Evolutionary conservation across 257 asterid species (phyloP).

Genomic region (Solanum sparsipilum): DNA sequence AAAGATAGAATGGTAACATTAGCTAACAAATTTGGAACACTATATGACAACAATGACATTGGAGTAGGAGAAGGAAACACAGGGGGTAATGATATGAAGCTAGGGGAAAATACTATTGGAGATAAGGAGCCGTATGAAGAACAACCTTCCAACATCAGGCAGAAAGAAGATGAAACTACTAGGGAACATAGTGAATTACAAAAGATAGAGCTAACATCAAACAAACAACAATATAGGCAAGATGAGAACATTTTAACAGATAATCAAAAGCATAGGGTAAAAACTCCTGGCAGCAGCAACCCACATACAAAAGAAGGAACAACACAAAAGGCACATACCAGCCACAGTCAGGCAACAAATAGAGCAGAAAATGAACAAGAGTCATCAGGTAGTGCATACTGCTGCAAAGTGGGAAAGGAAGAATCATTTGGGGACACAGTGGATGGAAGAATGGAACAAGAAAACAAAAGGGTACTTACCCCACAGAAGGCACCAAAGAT

Average conservation of each 20-base stretch:
- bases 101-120: background rate
- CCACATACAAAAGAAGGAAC: background rate
- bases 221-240: background rate
- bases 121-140: background rate
- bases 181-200: background rate
- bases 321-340: background rate
- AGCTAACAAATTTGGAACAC: background rate
- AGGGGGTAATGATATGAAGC: background rate
- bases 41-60: background rate
- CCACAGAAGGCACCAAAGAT: background rate
- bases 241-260: background rate
- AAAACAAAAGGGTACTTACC: background rate
- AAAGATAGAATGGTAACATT: background rate
- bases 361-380: background rate
- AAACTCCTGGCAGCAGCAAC: background rate
- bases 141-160: background rate
- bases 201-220: background rate
- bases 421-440: background rate
- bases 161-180: too few relatives aligned
- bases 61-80: background rate
- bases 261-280: background rate
- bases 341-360: background rate
- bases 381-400: background rate
- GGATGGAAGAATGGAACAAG: background rate
- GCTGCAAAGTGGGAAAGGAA: background rate